Conservation (phyloP, 2,329 filamentous ascomycete species). For the Cladophialophora immunda region DNA sequence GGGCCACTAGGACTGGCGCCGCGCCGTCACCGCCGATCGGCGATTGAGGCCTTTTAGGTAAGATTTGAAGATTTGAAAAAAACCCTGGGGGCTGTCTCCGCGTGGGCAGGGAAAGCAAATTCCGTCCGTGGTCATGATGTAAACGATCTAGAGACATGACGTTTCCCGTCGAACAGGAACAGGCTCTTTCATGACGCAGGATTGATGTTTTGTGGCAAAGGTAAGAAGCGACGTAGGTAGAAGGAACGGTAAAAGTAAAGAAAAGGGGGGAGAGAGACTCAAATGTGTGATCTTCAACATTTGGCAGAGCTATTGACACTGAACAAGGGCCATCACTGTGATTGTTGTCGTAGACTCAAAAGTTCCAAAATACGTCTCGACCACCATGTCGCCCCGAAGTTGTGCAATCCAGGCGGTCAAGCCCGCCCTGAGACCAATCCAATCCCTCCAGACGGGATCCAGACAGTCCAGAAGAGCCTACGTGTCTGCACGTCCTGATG, state of each 20-base stretch:
- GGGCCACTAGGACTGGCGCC: no score
- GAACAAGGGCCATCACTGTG: neutral
- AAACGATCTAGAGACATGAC: neutral
- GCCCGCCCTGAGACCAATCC: neutral
- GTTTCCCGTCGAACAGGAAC: neutral
- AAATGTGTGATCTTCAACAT: no score
- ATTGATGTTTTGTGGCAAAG: neutral
- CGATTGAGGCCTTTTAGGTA: no score
- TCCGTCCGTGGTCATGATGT: neutral
- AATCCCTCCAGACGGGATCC: neutral
- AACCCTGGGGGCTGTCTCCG: no score
- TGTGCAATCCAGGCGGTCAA: neutral
- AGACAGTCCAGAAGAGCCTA: conserved; percentile 8
- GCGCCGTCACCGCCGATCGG: no score
- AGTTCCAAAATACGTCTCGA: neutral
- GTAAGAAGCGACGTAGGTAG: neutral
- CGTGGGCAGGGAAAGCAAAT: neutral
- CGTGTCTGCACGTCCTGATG: neutral
- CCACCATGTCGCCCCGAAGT: neutral
- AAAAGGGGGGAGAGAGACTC: no score
- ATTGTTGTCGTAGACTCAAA: neutral
- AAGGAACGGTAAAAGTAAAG: neutral
- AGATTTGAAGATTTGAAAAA: no score
- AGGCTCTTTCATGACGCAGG: neutral
- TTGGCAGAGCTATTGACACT: no score